These are phyloP conservation scores for Daldinia grandis DNA, from an alignment of 495 filamentous ascomycete species.

Conservation along the genomic window DNA sequence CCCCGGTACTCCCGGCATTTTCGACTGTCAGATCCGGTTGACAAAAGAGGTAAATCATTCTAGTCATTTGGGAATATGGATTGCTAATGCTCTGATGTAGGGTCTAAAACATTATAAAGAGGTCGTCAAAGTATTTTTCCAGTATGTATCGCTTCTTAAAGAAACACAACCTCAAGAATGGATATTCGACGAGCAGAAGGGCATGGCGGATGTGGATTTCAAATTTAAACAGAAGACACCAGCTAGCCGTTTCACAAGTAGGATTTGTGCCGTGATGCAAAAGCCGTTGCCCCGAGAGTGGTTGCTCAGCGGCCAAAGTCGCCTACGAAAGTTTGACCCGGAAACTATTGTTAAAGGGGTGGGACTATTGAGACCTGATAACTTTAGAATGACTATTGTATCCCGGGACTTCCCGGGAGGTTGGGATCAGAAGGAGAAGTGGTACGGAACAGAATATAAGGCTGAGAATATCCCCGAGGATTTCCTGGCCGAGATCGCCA, in stretches of 20 bases:
- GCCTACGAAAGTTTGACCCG: conserved; percentile 78
- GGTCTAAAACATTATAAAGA: conserved; percentile 82
- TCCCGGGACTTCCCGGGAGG: conserved; percentile 82
- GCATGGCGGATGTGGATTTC: conserved; percentile 91
- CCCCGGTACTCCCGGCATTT: conserved; percentile 81
- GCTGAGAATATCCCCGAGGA: conserved; percentile 81
- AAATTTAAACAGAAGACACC: conserved; percentile 92
- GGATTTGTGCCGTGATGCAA: conserved; percentile 85
- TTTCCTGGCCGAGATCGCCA: conserved; percentile 72
- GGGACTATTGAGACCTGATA: conserved; percentile 81
- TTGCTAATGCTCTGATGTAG: conserved; percentile 39
- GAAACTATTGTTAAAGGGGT: conserved; percentile 78
- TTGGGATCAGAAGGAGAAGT: conserved; percentile 91
- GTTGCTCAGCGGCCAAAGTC: conserved; percentile 78
- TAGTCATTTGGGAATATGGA: not conserved
- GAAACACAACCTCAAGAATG: conserved; percentile 85
- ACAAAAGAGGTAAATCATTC: conserved; percentile 73
- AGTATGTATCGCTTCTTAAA: conserved; percentile 89
- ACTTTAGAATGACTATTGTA: conserved; percentile 83
- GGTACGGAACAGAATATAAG: conserved; percentile 97
- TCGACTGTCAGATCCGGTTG: conserved; percentile 79
- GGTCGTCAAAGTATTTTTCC: conserved; percentile 86
- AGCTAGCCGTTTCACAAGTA: conserved; percentile 86
- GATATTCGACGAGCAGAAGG: conserved; percentile 92
- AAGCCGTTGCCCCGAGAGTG: conserved; percentile 84